These are phyloP conservation scores for Scleromitrula shiraiana DNA, from an alignment of 2,329 filamentous ascomycete genomes.

Conservation along the genomic window DNA sequence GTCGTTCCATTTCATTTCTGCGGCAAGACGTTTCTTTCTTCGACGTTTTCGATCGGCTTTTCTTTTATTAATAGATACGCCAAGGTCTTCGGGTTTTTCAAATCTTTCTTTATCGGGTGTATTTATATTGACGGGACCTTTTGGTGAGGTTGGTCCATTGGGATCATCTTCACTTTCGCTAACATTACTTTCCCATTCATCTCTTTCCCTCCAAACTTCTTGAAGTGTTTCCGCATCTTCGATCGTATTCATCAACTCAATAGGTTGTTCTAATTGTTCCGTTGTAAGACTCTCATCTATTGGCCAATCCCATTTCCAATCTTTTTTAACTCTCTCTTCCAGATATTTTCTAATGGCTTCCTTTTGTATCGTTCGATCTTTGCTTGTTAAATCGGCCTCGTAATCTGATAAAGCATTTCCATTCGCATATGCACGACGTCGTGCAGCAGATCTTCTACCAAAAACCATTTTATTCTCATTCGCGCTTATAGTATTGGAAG, in stretches of 20 bases:
- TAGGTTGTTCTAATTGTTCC: neutral
- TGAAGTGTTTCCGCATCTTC: constrained; percentile 6
- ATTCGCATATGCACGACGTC: constrained; percentile 25
- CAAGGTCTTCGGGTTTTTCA: constrained; percentile 34
- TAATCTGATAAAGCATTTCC: constrained; percentile 36
- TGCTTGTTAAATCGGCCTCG: constrained; percentile 52
- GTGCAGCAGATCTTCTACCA: constrained; percentile 12
- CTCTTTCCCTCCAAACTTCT: constrained; percentile 26
- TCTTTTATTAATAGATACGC: constrained; percentile 20
- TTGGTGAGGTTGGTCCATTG: constrained; percentile 12
- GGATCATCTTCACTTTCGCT: constrained; percentile 25
- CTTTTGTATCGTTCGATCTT: constrained; percentile 55
- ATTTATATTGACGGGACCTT: constrained; percentile 11
- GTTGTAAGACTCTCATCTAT: constrained; percentile 22
- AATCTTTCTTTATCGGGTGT: constrained; percentile 25
- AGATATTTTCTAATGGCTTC: constrained; percentile 52
- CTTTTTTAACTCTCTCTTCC: constrained; percentile 44
- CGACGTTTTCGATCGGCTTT: constrained; percentile 33
- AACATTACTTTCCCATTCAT: constrained; percentile 28
- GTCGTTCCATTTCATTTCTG: constrained; percentile 69
- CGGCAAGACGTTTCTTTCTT: constrained; percentile 42
- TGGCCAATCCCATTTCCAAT: constrained; percentile 55
- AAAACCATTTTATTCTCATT: constrained; percentile 23
- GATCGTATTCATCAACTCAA: constrained; percentile 1
- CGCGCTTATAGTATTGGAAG: too few relatives aligned